A percentile compares a stretch with the other conserved stretches of the same genome.
These are phyloP conservation scores for Pseudogymnoascus sp. DNA, from an alignment of 2,329 filamentous ascomycete genomes.

Conservation along the genomic window DNA sequence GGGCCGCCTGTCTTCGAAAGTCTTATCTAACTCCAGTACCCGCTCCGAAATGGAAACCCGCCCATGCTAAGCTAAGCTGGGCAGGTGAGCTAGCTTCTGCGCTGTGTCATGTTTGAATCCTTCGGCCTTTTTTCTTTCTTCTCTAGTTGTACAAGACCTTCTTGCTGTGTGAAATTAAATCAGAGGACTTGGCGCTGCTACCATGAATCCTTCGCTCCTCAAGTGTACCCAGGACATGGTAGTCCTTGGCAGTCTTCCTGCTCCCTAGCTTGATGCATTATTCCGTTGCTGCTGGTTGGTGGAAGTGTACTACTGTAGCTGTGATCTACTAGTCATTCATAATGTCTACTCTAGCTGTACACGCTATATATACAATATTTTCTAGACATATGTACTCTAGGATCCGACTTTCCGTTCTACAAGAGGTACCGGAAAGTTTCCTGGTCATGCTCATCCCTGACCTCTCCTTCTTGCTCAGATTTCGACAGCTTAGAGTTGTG, in stretches of 20 bases:
- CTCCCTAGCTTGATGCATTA: neutral
- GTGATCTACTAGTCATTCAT: neutral
- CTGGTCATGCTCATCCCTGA: neutral
- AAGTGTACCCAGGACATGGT: neutral
- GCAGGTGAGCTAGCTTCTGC: neutral
- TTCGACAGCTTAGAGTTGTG: slow-evolving; percentile 19
- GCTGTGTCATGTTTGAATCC: neutral
- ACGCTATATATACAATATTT: neutral
- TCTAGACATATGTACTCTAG: neutral
- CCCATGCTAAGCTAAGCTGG: neutral
- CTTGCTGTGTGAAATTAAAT: neutral
- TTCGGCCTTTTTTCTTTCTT: neutral
- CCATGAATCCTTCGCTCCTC: neutral
- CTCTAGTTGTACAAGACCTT: neutral
- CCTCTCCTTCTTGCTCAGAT: neutral
- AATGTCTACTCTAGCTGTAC: neutral
- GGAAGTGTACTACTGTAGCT: neutral
- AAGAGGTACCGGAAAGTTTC: neutral
- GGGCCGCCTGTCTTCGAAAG: neutral
- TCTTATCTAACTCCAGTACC: neutral
- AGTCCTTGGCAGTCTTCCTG: too few species aligned
- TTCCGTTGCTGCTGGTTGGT: neutral
- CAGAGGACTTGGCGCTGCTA: neutral
- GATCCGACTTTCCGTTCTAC: neutral
- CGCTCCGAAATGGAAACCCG: neutral